phyloP scores from a whole-genome alignment of 805 yeast species.

The Sungouiozyma ichnusensis region DNA sequence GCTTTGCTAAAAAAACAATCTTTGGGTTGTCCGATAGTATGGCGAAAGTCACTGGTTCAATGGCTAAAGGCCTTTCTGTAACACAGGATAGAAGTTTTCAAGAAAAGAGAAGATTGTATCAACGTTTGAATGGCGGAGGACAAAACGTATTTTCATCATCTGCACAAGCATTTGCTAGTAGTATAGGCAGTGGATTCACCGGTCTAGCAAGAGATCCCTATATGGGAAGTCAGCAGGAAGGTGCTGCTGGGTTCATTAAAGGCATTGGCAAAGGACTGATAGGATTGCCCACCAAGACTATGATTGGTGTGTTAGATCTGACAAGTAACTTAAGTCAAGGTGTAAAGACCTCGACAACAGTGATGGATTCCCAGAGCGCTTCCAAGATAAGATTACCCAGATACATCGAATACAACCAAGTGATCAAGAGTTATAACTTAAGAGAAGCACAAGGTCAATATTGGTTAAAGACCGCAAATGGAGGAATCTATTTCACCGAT shows the following conservation, averaged over 20 bases:
- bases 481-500: slow-evolving; percentile 66
- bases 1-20: slow-evolving; percentile 88
- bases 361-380: slow-evolving; percentile 67
- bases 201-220: slow-evolving; percentile 89
- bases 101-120: slow-evolving; percentile 62
- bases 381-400: slow-evolving; percentile 79
- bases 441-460: slow-evolving; percentile 91
- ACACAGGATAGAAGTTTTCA: slow-evolving; percentile 83
- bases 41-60: slow-evolving; percentile 84
- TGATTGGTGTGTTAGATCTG: slow-evolving; percentile 86
- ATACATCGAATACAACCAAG: slow-evolving; percentile 52
- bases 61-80: slow-evolving; percentile 87
- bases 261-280: slow-evolving; percentile 93
- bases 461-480: slow-evolving; percentile 77
- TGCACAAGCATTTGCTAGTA: slow-evolving; percentile 80
- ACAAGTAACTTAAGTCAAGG: slow-evolving; percentile 93
- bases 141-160: slow-evolving; percentile 76
- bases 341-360: slow-evolving; percentile 83
- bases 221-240: slow-evolving; percentile 80
- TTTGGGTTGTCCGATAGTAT: slow-evolving; percentile 92
- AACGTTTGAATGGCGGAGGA: slow-evolving; percentile 74
- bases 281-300: slow-evolving; percentile 94
- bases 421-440: slow-evolving; percentile 63
- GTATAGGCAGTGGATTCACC: slow-evolving; percentile 74
- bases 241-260: slow-evolving; percentile 83